A percentile compares a stretch with the other conserved stretches of the same genome.
phyloP scores from a whole-genome alignment of 2,329 filamentous ascomycete genomes.

The Talaromyces pinophilus region DNA sequence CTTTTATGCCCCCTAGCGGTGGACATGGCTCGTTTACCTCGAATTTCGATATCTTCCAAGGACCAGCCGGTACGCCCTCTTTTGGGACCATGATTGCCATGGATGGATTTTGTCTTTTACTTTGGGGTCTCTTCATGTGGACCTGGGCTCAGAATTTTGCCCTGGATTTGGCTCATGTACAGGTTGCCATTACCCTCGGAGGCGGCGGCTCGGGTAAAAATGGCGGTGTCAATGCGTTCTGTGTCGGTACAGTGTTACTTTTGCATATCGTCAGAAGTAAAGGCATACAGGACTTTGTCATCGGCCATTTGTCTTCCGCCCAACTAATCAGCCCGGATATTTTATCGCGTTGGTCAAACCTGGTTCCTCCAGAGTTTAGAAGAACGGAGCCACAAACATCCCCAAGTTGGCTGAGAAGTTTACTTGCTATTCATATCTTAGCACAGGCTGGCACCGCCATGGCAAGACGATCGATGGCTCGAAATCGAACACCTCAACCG shows the following conservation, averaged over 20 bases:
- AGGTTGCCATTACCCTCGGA: slow-evolving; percentile 87
- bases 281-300: slow-evolving; percentile 53
- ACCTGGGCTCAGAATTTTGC: slow-evolving; percentile 83
- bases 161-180: slow-evolving; percentile 85
- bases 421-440: slow-evolving; percentile 52
- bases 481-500: slow-evolving; percentile 45
- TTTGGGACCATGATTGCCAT: slow-evolving; percentile 80
- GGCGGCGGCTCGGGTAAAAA: slow-evolving; percentile 64
- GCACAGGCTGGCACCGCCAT: slow-evolving; percentile 52
- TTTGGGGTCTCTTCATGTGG: slow-evolving; percentile 83
- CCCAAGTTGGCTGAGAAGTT: slow-evolving; percentile 49
- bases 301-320: slow-evolving; percentile 47
- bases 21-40: slow-evolving; percentile 71
- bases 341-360: slow-evolving; percentile 45
- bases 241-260: slow-evolving; percentile 48
- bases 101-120: slow-evolving; percentile 76
- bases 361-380: slow-evolving; percentile 48
- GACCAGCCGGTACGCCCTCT: slow-evolving; percentile 80
- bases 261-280: slow-evolving; percentile 50
- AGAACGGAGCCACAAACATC: slow-evolving; percentile 45
- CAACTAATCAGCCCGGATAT: slow-evolving; percentile 48
- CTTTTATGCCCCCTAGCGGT: slow-evolving; percentile 82
- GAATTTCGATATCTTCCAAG: slow-evolving; percentile 88
- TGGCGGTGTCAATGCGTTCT: slow-evolving; percentile 48
- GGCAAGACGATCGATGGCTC: slow-evolving; percentile 49